Percentiles rank a stretch among this genome's conserved stretches.
These are phyloP conservation scores for Paramyrothecium roridum DNA, from an alignment of 2,329 filamentous ascomycete genomes.

Conservation along the genomic window DNA sequence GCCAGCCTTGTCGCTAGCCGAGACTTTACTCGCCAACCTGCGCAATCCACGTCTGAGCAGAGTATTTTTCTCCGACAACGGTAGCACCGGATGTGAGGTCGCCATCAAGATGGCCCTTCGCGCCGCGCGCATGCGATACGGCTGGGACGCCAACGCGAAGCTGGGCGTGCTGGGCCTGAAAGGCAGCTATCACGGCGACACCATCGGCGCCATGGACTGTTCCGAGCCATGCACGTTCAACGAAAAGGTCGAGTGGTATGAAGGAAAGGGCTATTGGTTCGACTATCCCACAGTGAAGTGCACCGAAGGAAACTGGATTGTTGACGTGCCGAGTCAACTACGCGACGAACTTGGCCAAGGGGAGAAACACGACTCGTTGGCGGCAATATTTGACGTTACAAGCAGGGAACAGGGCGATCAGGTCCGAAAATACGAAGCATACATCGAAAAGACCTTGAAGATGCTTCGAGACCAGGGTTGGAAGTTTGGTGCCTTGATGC, in stretches of 20 bases:
- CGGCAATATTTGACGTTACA: constrained; percentile 58
- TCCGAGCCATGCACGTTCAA: constrained; percentile 76
- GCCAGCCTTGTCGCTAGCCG: constrained; percentile 68
- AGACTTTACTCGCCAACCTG: constrained; percentile 57
- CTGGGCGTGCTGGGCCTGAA: constrained; percentile 71
- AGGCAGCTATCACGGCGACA: constrained; percentile 84
- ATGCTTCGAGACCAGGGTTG: constrained; percentile 51
- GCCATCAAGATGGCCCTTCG: constrained; percentile 82
- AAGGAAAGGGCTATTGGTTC: constrained; percentile 76
- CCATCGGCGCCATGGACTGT: constrained; percentile 84
- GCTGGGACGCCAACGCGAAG: constrained; percentile 55
- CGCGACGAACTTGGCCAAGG: constrained; percentile 39
- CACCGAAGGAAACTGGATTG: constrained; percentile 61
- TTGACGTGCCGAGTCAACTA: constrained; percentile 53
- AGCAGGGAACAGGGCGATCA: constrained; percentile 40
- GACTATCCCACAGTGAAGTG: constrained; percentile 73
- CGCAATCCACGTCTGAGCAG: constrained; percentile 63
- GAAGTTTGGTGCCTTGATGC: constrained; percentile 73
- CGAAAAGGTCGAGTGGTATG: constrained; percentile 83
- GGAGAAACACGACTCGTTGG: constrained; percentile 43
- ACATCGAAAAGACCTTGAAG: constrained; percentile 55
- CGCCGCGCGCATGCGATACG: constrained; percentile 64
- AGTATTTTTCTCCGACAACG: constrained; percentile 81
- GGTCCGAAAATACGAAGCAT: constrained; percentile 52
- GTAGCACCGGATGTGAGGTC: constrained; percentile 80